Evolutionary conservation across 179 eudicot species (phyloP).

Genomic region (Spinacia oleracea): DNA sequence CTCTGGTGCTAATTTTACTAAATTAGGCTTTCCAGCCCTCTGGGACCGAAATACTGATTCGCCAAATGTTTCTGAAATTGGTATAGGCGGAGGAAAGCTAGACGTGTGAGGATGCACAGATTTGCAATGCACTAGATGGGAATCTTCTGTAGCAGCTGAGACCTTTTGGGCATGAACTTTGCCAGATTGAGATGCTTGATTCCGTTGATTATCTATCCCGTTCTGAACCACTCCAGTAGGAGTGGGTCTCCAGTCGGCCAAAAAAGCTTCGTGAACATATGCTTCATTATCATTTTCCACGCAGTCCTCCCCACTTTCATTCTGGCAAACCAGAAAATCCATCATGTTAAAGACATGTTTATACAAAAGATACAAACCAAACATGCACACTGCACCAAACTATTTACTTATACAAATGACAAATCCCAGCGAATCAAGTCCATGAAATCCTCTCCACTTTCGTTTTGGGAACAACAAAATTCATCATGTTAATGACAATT

Average conservation of each 20-base stretch:
- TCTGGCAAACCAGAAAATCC: constrained; percentile 49
- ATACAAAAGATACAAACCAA: background rate
- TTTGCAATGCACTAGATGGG: constrained; percentile 22
- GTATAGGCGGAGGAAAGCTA: constrained; percentile 30
- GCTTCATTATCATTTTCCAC: constrained; percentile 73
- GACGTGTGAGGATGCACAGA: constrained; percentile 26
- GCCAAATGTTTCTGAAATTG: constrained; percentile 37
- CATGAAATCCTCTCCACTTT: constrained; percentile 57
- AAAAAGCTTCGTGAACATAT: constrained; percentile 92
- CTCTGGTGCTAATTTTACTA: constrained; percentile 87
- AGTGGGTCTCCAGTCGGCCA: constrained; percentile 90
- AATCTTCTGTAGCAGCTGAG: constrained; percentile 35
- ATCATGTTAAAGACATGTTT: constrained; percentile 7
- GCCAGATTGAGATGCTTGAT: constrained; percentile 33
- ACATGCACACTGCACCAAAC: background rate
- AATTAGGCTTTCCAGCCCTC: constrained; percentile 48
- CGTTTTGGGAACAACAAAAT: constrained; percentile 47
- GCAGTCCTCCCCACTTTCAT: constrained; percentile 61
- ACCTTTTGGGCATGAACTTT: constrained; percentile 21
- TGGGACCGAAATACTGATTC: constrained; percentile 36
- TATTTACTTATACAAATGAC: too few relatives aligned
- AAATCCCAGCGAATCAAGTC: constrained; percentile 24
- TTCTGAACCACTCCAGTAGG: constrained; percentile 32
- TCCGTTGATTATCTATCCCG: constrained; percentile 29
- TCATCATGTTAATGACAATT: constrained; percentile 24